Base-by-base conservation (phyloP, 2,329 filamentous ascomycete genomes). In the Hortaea werneckii region DNA sequence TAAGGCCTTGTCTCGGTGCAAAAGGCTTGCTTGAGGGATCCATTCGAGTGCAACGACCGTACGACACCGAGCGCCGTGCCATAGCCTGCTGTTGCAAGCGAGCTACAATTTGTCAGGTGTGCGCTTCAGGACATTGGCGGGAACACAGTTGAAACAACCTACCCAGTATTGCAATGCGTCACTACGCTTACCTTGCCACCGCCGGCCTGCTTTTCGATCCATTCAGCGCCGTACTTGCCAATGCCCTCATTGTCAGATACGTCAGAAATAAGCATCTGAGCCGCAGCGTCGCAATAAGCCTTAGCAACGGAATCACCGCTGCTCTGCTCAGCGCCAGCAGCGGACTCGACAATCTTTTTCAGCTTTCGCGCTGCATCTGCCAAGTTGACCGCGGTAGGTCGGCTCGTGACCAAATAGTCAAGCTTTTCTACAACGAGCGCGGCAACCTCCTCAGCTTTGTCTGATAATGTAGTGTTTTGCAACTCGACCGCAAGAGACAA, bases 151-250 rank as follows among this genome's bases (percentile, higher is more conserved):
- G 9, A 1, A 7, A 8, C n/a, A 20, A 50, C 46, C 42, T 73
- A 84, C 80, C 92, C 92, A 20, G 92, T 98, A 66, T 98, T 98
- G 74, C 92, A 98, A 67, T 98, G 94, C 8, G 92, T 98, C 54
- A 98, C 70, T 38, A 98, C 83, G n/a, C 86, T 87, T 41, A 95
- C 69, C 53, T 74, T 72, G 56, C 67, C 72, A 58, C 62, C 73
- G 64, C 52, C 73, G 62, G 62, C 74, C 40, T 67, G 59, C 56
- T 86, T 79, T 46, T 79, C 67, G 30, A 98, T 82, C 86, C 92
- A 98, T 53, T 81, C 75, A 0, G 88, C 86, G 35, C 92, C 92
- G 63, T 85, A 73, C 48, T 80, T 75, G 42, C 92, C 92, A 62
- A 98, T 96, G 27, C 78, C 77, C 52, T 85, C 75, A 65, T 98